Conservation (phyloP, 768 basidiomycete species). For the Dioszegia crocea region DNA sequence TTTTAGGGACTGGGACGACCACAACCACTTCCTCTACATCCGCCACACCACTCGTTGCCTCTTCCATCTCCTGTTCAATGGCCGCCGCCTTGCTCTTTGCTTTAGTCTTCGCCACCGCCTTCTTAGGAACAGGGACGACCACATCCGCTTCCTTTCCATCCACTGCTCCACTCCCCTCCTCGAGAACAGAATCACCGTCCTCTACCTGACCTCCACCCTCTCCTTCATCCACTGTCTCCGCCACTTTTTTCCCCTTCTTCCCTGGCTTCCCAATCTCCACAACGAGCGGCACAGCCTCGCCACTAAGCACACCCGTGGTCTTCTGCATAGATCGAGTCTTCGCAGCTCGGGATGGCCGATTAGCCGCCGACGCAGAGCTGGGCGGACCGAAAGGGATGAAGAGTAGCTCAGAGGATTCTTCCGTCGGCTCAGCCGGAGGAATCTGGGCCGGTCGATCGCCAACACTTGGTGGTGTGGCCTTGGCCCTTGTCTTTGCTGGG, state of each 20-base stretch:
- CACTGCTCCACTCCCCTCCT: neutral
- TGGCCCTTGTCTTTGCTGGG: neutral
- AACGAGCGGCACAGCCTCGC: slow-evolving; percentile 2
- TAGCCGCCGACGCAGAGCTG: neutral
- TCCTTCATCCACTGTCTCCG: neutral
- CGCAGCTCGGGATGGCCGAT: slow-evolving; percentile 2
- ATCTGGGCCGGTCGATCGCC: neutral
- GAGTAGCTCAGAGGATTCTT: too few species aligned
- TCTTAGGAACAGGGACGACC: neutral
- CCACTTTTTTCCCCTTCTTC: neutral
- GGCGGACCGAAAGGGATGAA: neutral
- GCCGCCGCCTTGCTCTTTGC: neutral
- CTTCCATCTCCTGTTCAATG: neutral
- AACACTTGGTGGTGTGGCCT: neutral
- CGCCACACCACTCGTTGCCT: neutral
- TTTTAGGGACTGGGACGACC: neutral
- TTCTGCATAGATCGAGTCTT: neutral
- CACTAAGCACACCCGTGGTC: neutral
- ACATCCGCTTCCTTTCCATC: neutral
- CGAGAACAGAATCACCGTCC: neutral
- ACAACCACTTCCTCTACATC: neutral
- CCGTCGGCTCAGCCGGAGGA: too few species aligned
- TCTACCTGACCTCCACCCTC: neutral
- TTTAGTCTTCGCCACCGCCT: neutral
- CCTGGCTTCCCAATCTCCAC: neutral